Base-by-base conservation (phyloP, 2,329 filamentous ascomycete species). In the Sporothrix phasma region DNA sequence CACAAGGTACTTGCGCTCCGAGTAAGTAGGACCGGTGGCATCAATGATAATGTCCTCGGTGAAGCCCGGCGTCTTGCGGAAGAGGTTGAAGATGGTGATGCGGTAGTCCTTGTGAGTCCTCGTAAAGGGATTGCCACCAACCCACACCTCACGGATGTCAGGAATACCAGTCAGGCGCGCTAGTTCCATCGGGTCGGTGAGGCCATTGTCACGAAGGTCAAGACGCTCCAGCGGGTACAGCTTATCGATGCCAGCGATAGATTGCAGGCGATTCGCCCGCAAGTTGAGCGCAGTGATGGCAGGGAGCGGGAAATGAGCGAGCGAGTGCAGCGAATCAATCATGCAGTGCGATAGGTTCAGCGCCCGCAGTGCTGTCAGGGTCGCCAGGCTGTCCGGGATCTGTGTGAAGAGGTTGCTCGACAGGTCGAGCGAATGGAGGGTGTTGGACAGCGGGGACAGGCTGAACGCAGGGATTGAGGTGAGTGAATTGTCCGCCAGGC, bases 341-440 rank as follows among this genome's bases (percentile, higher is more conserved):
- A 97, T 97, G 80, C 93, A 97, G 71, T 96, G 89, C 3, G 93
- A 96, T 29, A 99, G 81, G 71, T 99, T 97, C 62, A 99, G 79
- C 26, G 94, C 92, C 68, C 92, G 87, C n/a, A 99, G 82, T 31
- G 91, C 88, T 22, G 91, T 92, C 65, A 99, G 79, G 10, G 85
- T 89, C 13, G 92, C 88, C 64, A 99, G 78, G 70, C 90, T 94
- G 74, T 97, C 94, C 0, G 94, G 94, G 62, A 97, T 88, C 74
- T 97, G 90, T n/a, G 86, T 87, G 74, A 99, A 96, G 37, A 96
- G 84, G 72, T 99, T 99, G 60, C 86, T 87, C 0, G 94, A 97
- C 54, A 99, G 79, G 73, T 99, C 94, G 62, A 99, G 81, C 0
- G 94, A 97, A 72, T 93, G 90, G 31, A 99, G 79, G 0, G 90